Base-by-base conservation (phyloP, 192 early-diverging fungal species). In the Backusella westeae region DNA sequence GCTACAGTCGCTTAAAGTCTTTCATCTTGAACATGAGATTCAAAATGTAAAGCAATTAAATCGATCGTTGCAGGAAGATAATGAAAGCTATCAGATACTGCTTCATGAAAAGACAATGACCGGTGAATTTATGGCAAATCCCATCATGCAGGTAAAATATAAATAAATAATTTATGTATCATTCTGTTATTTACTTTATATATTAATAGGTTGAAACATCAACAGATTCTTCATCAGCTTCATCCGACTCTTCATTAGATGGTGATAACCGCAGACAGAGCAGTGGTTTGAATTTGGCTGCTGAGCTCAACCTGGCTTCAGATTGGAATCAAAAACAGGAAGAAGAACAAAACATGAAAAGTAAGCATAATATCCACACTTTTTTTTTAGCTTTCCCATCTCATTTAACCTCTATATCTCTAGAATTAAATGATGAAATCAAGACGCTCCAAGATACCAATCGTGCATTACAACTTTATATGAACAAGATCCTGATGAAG, bases 71-170 rank as follows among this genome's bases (percentile, higher is more conserved):
- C 89, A 88, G 87, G 92, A 95, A 74, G 94, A 94, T 70, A 95
- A 93, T 84, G 94, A 94, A 79, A 88, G 90, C 70, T 94, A 90
- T 83, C 94, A 95, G 79, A 78, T 93, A 53, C 80, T 95, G 42
- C 77, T 95, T 78, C 91, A 92, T 75, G 93, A 94, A 86, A 92
- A 89, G 76, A 92, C 94, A 6, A 91, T 95, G 78, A 91, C 88
- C 81, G 94, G 94, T 73, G 92, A 92, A 65, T 90, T 95, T 53
- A 88, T 88, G 85, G 80, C 86, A 42, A 90, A 88, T 12, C 84
- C 85, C 6, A 86, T 86, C 34, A 86, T 87, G 86, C 85, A 89
- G 86, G 88, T 87, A 85, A 79, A 67, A 21, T 78, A 38, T 14
- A 29, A 66, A 23, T 32, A 44, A n/a, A 53, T 52, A 46, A 32